Evolutionary conservation across 441 rosid species (phyloP).

Genomic region (Melastoma candidum): DNA sequence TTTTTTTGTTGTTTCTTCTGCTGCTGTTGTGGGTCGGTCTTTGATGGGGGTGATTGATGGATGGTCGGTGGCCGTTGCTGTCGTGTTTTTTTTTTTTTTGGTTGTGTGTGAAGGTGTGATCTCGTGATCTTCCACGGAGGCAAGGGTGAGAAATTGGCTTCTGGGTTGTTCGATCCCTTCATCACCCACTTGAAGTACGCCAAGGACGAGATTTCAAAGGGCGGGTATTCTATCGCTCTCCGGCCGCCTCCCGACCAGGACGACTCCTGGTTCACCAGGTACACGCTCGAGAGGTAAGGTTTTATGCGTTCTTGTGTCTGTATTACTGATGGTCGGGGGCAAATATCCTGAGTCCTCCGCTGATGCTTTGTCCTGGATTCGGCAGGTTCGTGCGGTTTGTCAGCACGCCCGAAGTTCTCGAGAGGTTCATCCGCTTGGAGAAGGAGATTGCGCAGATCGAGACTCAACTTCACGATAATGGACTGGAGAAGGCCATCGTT

Average conservation of each 20-base stretch:
- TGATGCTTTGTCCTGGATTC: not conserved
- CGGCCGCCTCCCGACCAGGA: constrained; percentile 34
- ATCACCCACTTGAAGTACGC: constrained; percentile 63
- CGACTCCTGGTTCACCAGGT: constrained; percentile 79
- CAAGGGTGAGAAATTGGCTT: constrained; percentile 67
- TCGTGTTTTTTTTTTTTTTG: not conserved
- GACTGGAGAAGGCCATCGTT: constrained; percentile 20
- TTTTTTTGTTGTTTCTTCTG: not conserved
- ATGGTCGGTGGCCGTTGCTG: not conserved
- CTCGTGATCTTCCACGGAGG: constrained; percentile 53
- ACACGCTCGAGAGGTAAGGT: constrained; percentile 62
- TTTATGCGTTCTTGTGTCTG: constrained; percentile 2
- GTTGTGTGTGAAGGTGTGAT: constrained; percentile 45
- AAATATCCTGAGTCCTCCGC: not conserved
- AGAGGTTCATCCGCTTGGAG: constrained; percentile 64
- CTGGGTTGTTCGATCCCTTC: constrained; percentile 76
- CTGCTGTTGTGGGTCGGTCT: not conserved
- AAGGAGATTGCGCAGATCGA: constrained; percentile 70
- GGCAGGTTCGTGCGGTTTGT: constrained; percentile 78
- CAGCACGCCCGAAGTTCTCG: constrained; percentile 78
- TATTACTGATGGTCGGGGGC: not conserved
- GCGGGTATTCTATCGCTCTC: constrained; percentile 77
- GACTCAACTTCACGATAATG: constrained; percentile 49
- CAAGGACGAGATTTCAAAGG: constrained; percentile 72
- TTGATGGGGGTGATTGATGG: not conserved